Base-by-base conservation (phyloP, 192 early-diverging fungal genomes). In the Coemansia sp. region DNA sequence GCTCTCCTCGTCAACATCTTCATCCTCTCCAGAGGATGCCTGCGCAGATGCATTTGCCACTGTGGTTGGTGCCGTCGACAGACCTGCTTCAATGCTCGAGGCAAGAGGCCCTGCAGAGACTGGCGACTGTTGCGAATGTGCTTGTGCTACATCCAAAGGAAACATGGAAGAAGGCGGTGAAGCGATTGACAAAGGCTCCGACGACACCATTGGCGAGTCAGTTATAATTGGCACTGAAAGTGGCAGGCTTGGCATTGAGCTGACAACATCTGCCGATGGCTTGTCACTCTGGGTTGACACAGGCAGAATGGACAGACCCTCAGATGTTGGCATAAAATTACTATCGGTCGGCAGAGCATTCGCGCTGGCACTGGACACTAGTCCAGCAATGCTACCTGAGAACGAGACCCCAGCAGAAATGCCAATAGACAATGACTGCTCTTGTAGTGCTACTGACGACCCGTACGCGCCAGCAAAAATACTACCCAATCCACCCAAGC, bases 391-490 rank as follows among this genome's bases (percentile, higher is more conserved):
- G 12, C 51, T 4, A 8, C 29, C 55, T 12, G 29, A 58, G 15
- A 58, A 17, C 29, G 0, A 58, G 5, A 58, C 5, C 5, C 55
- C 55, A 14, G 34, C 53, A 14, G 37, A 39, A 29, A 27, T 8
- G 37, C 37, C 51, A 32, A 67, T 25, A 8, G 68, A 55, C 27
- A 63, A 45, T 14, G 70, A 66, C 9, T 66, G 55, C 42, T 66
- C 70, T 39, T 72, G 64, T 2, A 62, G 46, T 14, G 42, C 23
- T 60, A 51, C 70, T 2, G 70, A 62, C 17, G 59, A 36, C n/a
- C 45, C 70, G 31, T 63, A 50, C 17, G 45, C 46, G 14, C 38
- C 64, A 31, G 51, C 23, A 12, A 32, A 58, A 32, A 58, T 58
- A 12, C 55, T n/a, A 15, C 55, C 27, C 31, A 58, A 6, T 15